Percentiles rank a stretch among this genome's conserved stretches.
phyloP scores from a whole-genome alignment of 2,329 filamentous ascomycete species.

The Lachnellula occidentalis region DNA sequence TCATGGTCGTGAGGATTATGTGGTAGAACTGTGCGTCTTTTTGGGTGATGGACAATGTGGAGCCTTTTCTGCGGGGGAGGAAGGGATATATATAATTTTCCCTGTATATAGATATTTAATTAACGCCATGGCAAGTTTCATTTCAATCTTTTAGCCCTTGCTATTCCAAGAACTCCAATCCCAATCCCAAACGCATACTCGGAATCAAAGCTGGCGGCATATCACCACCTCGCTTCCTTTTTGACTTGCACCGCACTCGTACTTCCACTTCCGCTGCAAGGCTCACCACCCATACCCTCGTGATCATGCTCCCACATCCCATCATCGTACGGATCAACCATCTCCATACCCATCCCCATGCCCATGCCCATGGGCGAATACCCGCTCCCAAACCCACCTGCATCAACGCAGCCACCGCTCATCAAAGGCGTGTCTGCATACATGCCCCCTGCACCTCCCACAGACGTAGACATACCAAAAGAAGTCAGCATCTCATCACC shows the following conservation, averaged over 20 bases:
- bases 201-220: neutral
- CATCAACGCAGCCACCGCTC: neutral
- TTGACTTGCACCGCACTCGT: neutral
- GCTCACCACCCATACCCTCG: neutral
- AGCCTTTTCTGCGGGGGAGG: too few relatives aligned
- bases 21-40: too few relatives aligned
- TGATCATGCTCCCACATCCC: neutral
- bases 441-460: neutral
- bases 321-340: neutral
- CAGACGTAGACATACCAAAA: neutral
- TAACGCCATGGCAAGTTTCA: too few relatives aligned
- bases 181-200: too few relatives aligned
- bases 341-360: neutral
- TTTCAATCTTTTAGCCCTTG: too few relatives aligned
- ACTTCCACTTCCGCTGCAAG: neutral
- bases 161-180: too few relatives aligned
- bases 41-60: too few relatives aligned
- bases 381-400: neutral
- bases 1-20: too few relatives aligned
- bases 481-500: neutral
- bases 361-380: neutral
- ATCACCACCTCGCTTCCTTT: neutral
- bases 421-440: neutral
- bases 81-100: too few relatives aligned
- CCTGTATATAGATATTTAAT: too few relatives aligned